A percentile compares a stretch with the other conserved stretches of the same genome.
Evolutionary conservation across 2,329 filamentous ascomycete genomes (phyloP).

Genomic region (Verticillium klebahnii): DNA sequence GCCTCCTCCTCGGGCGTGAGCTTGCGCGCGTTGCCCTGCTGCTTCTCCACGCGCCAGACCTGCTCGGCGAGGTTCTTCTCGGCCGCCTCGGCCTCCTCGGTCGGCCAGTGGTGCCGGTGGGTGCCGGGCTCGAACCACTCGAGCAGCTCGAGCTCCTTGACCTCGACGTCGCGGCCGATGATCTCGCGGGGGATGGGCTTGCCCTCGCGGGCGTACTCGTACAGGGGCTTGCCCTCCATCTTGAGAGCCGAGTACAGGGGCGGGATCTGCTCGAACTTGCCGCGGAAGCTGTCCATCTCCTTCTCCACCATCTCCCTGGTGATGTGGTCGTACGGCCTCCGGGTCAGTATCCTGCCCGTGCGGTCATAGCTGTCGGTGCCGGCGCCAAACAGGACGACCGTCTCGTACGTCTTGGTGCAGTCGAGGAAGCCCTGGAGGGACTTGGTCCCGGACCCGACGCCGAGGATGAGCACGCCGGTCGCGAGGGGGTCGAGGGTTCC

Average conservation of each 20-base stretch:
- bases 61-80: constrained; percentile 76
- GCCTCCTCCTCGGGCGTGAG: constrained; percentile 50
- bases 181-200: constrained; percentile 83
- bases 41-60: constrained; percentile 58
- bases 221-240: constrained; percentile 89
- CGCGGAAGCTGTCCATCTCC: constrained; percentile 69
- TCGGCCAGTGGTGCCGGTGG: constrained; percentile 76
- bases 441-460: constrained; percentile 86
- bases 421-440: constrained; percentile 70
- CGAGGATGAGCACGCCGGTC: constrained; percentile 86
- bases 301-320: constrained; percentile 75
- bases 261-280: constrained; percentile 83
- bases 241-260: constrained; percentile 91
- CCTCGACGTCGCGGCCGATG: constrained; percentile 72
- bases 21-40: constrained; percentile 44
- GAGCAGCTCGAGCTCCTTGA: constrained; percentile 70
- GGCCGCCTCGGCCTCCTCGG: constrained; percentile 68
- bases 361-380: constrained; percentile 91
- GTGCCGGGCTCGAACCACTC: constrained; percentile 82
- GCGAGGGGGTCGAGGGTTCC: constrained; percentile 93
- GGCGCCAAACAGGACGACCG: constrained; percentile 82
- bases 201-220: constrained; percentile 92
- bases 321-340: constrained; percentile 73
- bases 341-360: constrained; percentile 75
- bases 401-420: constrained; percentile 93